Evolutionary conservation across 768 basidiomycete genomes (phyloP).

Genomic region (Sutorius australiensis): DNA sequence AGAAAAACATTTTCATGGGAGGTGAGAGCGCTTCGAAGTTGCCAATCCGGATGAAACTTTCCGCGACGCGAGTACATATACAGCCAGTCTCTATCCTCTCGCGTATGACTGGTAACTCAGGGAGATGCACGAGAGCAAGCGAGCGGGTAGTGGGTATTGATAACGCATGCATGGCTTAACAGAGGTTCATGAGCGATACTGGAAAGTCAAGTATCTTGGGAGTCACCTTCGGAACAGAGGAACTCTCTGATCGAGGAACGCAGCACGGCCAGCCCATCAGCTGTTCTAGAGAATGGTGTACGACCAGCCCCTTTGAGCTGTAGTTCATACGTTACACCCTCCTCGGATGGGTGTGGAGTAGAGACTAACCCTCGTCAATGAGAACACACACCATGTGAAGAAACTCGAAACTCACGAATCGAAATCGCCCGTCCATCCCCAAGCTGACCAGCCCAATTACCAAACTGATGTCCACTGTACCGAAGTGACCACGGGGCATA

Average conservation of each 20-base stretch:
- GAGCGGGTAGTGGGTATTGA: constrained; percentile 86
- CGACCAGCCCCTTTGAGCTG: constrained; percentile 95
- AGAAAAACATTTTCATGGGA: constrained; percentile 56
- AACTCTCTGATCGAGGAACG: constrained; percentile 94
- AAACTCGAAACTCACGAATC: constrained; percentile 44
- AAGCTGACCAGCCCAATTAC: constrained; percentile 87
- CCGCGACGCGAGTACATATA: constrained; percentile 76
- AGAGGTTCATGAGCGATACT: constrained; percentile 37
- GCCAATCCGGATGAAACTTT: constrained; percentile 90
- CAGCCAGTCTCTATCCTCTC: constrained; percentile 72
- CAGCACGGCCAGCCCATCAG: constrained; percentile 94
- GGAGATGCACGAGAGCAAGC: constrained; percentile 72
- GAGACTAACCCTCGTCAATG: constrained; percentile 46
- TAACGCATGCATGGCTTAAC: constrained; percentile 68
- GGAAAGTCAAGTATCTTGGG: neutral
- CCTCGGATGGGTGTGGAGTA: constrained; percentile 65
- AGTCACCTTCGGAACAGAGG: constrained; percentile 81
- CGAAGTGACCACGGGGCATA: constrained; percentile 75
- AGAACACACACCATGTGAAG: constrained; percentile 2
- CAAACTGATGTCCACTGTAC: constrained; percentile 92
- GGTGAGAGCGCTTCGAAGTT: constrained; percentile 85
- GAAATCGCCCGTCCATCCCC: constrained; percentile 97
- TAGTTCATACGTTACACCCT: constrained; percentile 65
- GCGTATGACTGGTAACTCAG: constrained; percentile 67
- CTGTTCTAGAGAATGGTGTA: constrained; percentile 88